Conservation (phyloP, 2,329 filamentous ascomycete species). For the Hymenoscyphus occultus region DNA sequence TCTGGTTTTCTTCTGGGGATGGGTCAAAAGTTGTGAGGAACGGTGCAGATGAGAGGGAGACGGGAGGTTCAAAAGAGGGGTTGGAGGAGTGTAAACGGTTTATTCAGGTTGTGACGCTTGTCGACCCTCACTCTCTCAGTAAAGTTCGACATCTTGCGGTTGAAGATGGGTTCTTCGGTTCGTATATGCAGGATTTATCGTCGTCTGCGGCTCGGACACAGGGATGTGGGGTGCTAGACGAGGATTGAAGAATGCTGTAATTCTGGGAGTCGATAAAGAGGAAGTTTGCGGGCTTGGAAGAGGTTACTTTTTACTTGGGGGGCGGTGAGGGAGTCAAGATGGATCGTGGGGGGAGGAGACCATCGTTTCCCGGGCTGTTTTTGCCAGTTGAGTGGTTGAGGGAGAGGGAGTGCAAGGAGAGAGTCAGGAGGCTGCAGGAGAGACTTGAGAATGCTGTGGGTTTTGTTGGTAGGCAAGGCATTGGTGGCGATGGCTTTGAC, state of each 20-base stretch:
- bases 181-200: too few species aligned
- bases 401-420: slow-evolving; percentile 3
- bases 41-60: not conserved
- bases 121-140: not conserved
- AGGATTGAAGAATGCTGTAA: slow-evolving; percentile 12
- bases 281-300: slow-evolving; percentile 17
- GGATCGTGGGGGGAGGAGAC: not conserved
- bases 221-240: not conserved
- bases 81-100: not conserved
- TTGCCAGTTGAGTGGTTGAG: slow-evolving; percentile 4
- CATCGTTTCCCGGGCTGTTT: slow-evolving; percentile 4
- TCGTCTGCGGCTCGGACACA: too few species aligned
- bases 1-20: not conserved
- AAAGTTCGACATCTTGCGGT: slow-evolving; percentile 15
- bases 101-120: not conserved
- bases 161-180: slow-evolving; percentile 18
- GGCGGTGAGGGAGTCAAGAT: not conserved
- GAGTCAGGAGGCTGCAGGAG: not conserved
- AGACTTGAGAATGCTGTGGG: not conserved
- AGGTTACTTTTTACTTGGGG: slow-evolving; percentile 12
- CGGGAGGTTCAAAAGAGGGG: not conserved
- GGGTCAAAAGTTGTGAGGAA: not conserved
- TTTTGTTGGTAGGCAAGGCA: not conserved
- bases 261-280: slow-evolving; percentile 24
- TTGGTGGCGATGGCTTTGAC: not conserved